Evolutionary conservation across 2,329 filamentous ascomycete species (phyloP), one percentile per base, ranked within the genome.

Genomic region (Diaporthe sp.): DNA sequence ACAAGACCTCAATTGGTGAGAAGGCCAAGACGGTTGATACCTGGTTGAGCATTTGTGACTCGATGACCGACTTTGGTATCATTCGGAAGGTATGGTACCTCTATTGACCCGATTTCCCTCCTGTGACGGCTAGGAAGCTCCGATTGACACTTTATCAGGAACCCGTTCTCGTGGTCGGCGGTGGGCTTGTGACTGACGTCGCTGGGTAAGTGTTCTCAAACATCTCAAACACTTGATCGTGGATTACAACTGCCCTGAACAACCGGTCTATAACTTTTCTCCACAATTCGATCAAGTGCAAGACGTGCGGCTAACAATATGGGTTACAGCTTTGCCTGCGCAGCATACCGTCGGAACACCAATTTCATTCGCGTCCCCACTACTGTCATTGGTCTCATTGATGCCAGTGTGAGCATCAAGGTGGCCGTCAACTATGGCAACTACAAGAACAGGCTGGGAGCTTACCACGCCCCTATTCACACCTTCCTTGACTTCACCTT

Each of bases 351-450:
- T 77, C 88, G 93, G 79, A 94, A 91, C 84, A 94, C 93, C 58
- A 94, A 94, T 84, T 94, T 89, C 85, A 94, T 94, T 81, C 91
- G 93, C 65, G 89, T 94, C 12, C 93, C 93, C 1, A 94, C 93
- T 0, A 94, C 93, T 0, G 91, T 94, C 77, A 94, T 95, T 80
- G 93, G 93, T 13, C 86, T 95, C 65, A 94, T 94, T 76, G 93
- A 95, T 80, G 93, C 93, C 4, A 93, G 92, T 25, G 93, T 94
- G 69, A 93, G 91, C 49, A 94, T 94, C 86, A 94, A 94, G 81
- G 93, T 94, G n/a, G 93, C 92, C 17, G 92, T 94, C 79, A 94
- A 94, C 85, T 94, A 94, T 79, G 92, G 92, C 81, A 91, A 92
- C 82, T 93, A 94, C 87, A 94, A 94, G 87, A 94, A 94, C 84